phyloP scores from a whole-genome alignment of 1,284 basidiomycete species.

The Irpex lacteus region DNA sequence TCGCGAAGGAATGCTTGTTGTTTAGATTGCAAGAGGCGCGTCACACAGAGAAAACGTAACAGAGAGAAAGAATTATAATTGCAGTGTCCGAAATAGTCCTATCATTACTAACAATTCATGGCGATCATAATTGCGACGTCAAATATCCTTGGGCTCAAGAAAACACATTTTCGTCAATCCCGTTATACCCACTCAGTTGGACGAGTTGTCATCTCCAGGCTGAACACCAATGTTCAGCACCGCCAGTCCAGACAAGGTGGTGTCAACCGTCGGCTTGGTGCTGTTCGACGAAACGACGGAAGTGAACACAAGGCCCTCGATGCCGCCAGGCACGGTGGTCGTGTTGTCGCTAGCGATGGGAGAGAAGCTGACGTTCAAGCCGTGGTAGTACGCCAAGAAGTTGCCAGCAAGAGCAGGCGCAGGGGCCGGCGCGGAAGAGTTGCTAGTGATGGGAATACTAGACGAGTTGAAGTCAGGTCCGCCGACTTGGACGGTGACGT shows the following conservation, averaged over 20 bases:
- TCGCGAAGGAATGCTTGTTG: no score
- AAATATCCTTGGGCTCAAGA: background rate
- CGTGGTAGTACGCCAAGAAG: conserved; percentile 20
- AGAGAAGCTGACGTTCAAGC: conserved; percentile 16
- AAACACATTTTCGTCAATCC: background rate
- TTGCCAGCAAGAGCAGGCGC: conserved; percentile 6
- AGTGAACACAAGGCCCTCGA: conserved; percentile 19
- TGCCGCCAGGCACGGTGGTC: conserved; percentile 19
- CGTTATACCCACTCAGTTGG: background rate
- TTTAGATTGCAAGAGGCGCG: no score
- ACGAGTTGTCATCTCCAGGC: background rate
- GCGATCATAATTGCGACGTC: no score
- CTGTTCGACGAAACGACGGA: conserved; percentile 19
- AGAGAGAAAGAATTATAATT: no score
- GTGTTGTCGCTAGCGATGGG: conserved; percentile 10
- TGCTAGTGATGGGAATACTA: conserved; percentile 11
- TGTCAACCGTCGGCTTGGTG: conserved; percentile 9
- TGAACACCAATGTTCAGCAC: conserved; percentile 17
- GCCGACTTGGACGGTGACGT: conserved; percentile 25
- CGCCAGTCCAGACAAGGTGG: conserved; percentile 18
- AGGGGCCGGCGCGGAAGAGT: conserved; percentile 1
- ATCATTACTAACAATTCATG: no score
- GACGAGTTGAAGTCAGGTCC: conserved; percentile 6
- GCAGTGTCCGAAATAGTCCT: no score
- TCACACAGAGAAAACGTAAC: no score